Evolutionary conservation across 371 early-diverging fungal genomes (phyloP).

Genomic region (Mortierella sp.): DNA sequence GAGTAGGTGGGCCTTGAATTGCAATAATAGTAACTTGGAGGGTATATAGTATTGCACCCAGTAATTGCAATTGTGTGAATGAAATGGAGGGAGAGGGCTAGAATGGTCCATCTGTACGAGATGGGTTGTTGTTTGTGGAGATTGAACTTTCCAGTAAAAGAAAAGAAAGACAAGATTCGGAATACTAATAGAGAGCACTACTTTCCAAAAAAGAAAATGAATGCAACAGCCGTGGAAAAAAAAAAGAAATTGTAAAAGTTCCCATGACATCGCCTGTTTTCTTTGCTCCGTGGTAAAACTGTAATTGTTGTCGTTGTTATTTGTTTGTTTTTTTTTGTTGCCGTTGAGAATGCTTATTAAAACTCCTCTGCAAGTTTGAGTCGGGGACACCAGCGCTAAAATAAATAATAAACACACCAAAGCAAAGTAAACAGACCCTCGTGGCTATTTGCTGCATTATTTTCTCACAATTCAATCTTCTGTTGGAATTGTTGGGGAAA

Average conservation of each 20-base stretch:
- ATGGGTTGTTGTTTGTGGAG: conserved; percentile 13
- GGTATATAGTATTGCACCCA: neutral
- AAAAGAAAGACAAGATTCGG: neutral
- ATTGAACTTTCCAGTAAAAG: conserved; percentile 7
- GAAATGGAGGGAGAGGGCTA: neutral
- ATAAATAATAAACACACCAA: no score
- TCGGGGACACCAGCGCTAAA: no score
- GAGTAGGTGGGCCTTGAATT: no score
- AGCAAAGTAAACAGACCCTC: neutral
- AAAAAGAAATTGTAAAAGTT: neutral
- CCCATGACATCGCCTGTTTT: neutral
- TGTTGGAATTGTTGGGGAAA: conserved; percentile 3
- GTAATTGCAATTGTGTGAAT: neutral
- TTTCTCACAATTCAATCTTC: neutral
- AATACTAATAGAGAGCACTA: neutral
- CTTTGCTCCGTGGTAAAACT: neutral
- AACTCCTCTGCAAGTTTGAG: no score
- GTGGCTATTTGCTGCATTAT: neutral
- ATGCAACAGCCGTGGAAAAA: neutral
- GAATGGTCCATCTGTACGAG: neutral
- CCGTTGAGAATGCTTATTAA: no score
- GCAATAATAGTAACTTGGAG: no score
- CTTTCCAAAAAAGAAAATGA: no score
- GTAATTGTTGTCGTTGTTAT: neutral
- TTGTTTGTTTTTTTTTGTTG: neutral